Percentiles rank a stretch among this genome's conserved stretches.
These are phyloP conservation scores for Nakaseomyces uthaithaninus DNA, from an alignment of 1,139 yeast genomes.

Conservation along the genomic window DNA sequence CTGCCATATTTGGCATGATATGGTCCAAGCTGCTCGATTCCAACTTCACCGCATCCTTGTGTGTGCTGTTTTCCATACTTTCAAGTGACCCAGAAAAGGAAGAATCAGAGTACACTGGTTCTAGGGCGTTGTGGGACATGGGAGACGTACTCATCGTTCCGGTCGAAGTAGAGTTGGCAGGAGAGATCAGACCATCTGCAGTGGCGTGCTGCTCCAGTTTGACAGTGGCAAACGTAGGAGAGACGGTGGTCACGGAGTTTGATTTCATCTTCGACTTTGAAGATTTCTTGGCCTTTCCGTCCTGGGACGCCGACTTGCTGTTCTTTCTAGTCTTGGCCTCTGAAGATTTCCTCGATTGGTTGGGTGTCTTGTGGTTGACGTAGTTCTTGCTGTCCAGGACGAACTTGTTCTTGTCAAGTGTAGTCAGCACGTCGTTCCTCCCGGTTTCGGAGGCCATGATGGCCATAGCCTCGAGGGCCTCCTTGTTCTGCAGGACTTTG, in stretches of 20 bases:
- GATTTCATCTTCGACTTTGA: background rate
- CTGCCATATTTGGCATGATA: constrained; percentile 2
- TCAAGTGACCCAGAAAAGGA: background rate
- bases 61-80: background rate
- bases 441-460: constrained; percentile 26
- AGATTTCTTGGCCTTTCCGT: background rate
- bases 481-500: constrained; percentile 26
- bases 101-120: background rate
- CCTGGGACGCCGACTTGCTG: background rate
- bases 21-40: background rate
- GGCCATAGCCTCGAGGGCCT: constrained; percentile 31
- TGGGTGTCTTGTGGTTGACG: constrained; percentile 11
- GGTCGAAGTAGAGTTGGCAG: constrained; percentile 1
- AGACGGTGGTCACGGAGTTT: background rate
- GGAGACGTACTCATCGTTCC: constrained; percentile 3
- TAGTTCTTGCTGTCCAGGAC: constrained; percentile 24
- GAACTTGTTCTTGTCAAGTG: constrained; percentile 21
- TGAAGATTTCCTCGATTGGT: background rate
- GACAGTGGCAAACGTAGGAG: background rate
- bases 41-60: background rate
- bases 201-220: background rate
- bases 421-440: constrained; percentile 18
- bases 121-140: background rate
- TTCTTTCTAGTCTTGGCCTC: background rate
- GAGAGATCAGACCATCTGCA: background rate